Percentiles rank a stretch among this genome's conserved stretches.
Evolutionary conservation across 331 rosid genomes (phyloP).

Genomic region (Dryas integrifolia): DNA sequence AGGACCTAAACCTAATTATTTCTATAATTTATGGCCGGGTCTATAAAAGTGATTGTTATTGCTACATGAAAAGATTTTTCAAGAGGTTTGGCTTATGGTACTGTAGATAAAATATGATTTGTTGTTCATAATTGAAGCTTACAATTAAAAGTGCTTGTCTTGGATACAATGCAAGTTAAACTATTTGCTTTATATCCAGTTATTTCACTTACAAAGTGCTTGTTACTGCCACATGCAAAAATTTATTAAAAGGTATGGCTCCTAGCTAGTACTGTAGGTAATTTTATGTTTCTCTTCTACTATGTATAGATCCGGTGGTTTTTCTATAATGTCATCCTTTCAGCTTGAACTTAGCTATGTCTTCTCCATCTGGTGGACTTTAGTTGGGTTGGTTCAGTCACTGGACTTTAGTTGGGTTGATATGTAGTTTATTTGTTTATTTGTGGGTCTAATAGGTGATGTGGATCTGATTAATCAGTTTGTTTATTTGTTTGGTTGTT

Average conservation of each 20-base stretch:
- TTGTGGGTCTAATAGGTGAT: too few relatives aligned
- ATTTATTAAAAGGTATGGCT: neutral
- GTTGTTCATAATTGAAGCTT: constrained; percentile 5
- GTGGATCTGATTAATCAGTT: too few relatives aligned
- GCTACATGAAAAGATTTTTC: neutral
- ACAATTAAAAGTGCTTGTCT: constrained; percentile 9
- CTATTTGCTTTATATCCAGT: constrained; percentile 12
- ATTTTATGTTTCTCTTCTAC: too few relatives aligned
- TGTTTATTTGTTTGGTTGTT: too few relatives aligned
- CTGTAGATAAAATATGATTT: neutral
- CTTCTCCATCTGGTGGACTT: neutral
- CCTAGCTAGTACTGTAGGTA: neutral
- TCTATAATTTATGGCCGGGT: too few relatives aligned
- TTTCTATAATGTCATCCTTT: neutral
- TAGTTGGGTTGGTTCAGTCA: too few relatives aligned
- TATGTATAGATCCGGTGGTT: too few relatives aligned
- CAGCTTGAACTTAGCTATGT: neutral
- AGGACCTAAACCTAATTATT: too few relatives aligned
- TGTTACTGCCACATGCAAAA: neutral
- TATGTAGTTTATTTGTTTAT: too few relatives aligned
- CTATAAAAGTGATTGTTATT: neutral
- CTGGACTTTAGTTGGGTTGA: too few relatives aligned
- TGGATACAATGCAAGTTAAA: constrained; percentile 14
- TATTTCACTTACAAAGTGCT: constrained; percentile 15
- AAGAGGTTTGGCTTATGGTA: neutral